Evolutionary conservation across 176 grass and related monocot genomes (phyloP).

Genomic region (Melocanna baccifera): DNA sequence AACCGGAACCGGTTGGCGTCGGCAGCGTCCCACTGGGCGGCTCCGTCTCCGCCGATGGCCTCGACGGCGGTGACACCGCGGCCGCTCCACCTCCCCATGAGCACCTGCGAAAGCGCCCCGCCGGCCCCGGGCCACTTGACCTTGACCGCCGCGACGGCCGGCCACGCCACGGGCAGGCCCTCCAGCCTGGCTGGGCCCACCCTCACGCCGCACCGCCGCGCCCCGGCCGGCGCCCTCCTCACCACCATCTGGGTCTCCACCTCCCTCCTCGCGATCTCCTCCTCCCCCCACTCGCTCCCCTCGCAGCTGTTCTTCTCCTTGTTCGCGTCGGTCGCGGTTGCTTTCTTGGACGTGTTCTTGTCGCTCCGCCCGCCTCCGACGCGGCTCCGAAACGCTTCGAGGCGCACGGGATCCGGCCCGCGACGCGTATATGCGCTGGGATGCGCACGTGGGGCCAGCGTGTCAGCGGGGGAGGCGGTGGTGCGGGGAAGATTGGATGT

Average conservation of each 20-base stretch:
- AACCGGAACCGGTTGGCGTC: constrained; percentile 49
- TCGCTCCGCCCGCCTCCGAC: background rate
- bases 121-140: constrained; percentile 49
- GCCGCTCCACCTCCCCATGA: constrained; percentile 36
- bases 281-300: background rate
- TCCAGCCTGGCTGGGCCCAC: constrained; percentile 55
- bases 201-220: constrained; percentile 37
- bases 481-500: constrained; percentile 27
- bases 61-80: constrained; percentile 51
- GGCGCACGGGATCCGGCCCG: constrained; percentile 32
- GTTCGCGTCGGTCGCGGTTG: background rate
- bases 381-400: background rate
- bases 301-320: background rate
- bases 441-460: background rate
- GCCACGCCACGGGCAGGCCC: constrained; percentile 39
- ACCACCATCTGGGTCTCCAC: constrained; percentile 37
- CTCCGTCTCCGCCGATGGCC: constrained; percentile 33
- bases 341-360: background rate
- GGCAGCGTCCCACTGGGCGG: constrained; percentile 48
- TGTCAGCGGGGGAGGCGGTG: background rate
- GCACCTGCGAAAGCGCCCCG: constrained; percentile 38
- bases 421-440: background rate
- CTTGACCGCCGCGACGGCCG: constrained; percentile 50
- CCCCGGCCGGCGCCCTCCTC: background rate
- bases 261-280: background rate